Percentiles rank a stretch among this genome's conserved stretches.
phyloP scores from a whole-genome alignment of 345 rosid genomes.

The Citrus inodora region DNA sequence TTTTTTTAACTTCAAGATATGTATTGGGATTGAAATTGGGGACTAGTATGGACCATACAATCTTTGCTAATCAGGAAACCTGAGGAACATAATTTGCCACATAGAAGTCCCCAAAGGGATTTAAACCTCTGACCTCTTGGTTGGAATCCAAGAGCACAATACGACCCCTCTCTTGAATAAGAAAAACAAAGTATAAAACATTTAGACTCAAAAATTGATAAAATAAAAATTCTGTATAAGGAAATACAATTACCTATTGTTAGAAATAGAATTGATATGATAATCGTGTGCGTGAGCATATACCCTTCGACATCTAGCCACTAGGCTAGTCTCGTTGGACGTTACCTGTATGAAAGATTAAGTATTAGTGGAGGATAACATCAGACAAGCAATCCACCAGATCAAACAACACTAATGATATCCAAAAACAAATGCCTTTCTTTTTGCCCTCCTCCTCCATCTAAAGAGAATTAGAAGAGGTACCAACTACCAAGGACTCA shows the following conservation, averaged over 20 bases:
- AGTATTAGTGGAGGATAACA: neutral
- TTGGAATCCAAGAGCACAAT: neutral
- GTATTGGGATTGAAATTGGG: neutral
- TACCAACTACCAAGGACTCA: neutral
- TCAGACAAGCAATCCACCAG: neutral
- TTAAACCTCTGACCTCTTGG: neutral
- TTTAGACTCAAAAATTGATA: neutral
- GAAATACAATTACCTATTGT: conserved; percentile 60
- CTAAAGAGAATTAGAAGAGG: neutral
- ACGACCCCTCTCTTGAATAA: neutral
- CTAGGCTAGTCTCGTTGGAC: conserved; percentile 69
- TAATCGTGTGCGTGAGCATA: conserved; percentile 99
- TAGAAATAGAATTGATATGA: conserved; percentile 96
- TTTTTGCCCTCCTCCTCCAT: neutral
- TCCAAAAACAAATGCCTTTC: neutral
- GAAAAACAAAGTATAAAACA: neutral
- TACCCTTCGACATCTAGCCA: conserved; percentile 94
- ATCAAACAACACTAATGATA: neutral
- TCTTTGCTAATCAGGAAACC: neutral
- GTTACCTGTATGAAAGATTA: conserved; percentile 52
- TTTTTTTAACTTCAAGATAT: neutral
- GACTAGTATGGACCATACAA: neutral
- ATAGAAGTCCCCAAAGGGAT: neutral
- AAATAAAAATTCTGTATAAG: neutral
- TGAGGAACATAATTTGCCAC: neutral